Base-by-base conservation (phyloP, 305 asterid species). In the Solanum hybrid region DNA sequence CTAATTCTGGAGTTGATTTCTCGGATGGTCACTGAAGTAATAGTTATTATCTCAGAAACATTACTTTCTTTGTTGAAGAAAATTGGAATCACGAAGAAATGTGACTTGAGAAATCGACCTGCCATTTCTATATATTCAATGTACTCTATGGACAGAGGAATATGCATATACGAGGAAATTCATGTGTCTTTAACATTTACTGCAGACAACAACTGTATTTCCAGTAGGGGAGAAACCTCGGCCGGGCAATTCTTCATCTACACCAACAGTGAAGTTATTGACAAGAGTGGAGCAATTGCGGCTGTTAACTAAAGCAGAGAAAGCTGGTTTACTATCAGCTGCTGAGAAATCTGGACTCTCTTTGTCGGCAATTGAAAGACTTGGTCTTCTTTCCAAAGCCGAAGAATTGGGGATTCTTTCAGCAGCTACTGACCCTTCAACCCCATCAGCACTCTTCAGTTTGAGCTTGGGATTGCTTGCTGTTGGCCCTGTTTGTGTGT, bases 271-370 rank as follows among this genome's bases (percentile, higher is more conserved):
- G 90, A 97, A 95, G 93, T 93, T 97, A 72, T 66, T 97, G 29
- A 95, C 99, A 17, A 90, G 98, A 89, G 99, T 97, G 91, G 98
- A 97, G 91, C 96, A 97, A 95, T 93, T 96, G 86, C 93, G 98
- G 2, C 96, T 96, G 13, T 94, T 97, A 13, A 95, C 95, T 89
- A 97, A 97, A 93, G 98, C 98, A 17, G 99, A 97, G 94, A 97
- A 92, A 60, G 98, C 98, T 7, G 99, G 99, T 40, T 88, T 97
- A 7, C 88, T 97, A 72, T 96, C 98, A n/a, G 98, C 98, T 4
- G 99, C 99, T 3, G 99, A 97, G 94, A 96, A 94, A 7, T 92
- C 91, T 1, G 98, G 99, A 24, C 72, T 96, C 8, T 93, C 99
- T 1, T 72, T 97, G 86, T 95, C 98, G 4, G 13, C 94, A 3